Conservation (phyloP, 2,329 filamentous ascomycete genomes). For the Pyrenophora tritici-repentis region DNA sequence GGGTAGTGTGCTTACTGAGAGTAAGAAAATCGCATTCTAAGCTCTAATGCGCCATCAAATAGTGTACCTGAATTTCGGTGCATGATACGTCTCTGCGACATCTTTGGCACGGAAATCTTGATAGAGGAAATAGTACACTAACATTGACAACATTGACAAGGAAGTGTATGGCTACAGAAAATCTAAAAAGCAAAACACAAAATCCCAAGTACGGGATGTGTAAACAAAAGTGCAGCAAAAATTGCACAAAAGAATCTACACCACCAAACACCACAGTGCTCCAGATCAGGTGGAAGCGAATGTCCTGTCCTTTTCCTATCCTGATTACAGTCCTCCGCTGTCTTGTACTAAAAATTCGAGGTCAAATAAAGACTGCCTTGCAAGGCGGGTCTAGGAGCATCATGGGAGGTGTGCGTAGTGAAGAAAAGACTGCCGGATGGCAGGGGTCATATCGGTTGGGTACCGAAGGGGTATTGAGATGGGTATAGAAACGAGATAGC, state of each 20-base stretch:
- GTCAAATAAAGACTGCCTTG: conserved; percentile 8
- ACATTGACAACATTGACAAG: conserved; percentile 26
- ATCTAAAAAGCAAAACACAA: conserved; percentile 8
- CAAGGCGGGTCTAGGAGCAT: conserved; percentile 2
- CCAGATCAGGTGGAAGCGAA: conserved; percentile 13
- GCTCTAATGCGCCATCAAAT: too few relatives aligned
- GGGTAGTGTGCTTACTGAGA: too few relatives aligned
- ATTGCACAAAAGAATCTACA: conserved; percentile 4
- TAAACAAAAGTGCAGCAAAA: background rate
- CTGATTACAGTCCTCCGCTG: conserved; percentile 26
- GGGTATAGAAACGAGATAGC: conserved; percentile 13
- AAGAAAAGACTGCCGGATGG: conserved; percentile 4
- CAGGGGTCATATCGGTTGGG: background rate
- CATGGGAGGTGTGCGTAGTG: conserved; percentile 1
- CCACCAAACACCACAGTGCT: background rate
- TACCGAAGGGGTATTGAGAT: conserved; percentile 6
- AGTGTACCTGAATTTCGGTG: too few relatives aligned
- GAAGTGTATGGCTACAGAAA: conserved; percentile 23
- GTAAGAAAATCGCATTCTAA: too few relatives aligned
- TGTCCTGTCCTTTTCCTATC: conserved; percentile 20
- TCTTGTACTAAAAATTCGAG: conserved; percentile 6
- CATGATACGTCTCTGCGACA: too few relatives aligned
- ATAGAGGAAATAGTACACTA: background rate
- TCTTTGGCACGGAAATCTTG: too few relatives aligned
- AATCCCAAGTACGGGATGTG: background rate